Evolutionary conservation across 805 yeast species (phyloP), one percentile per base, ranked within the genome.

Genomic region (Nakazawaea holstii): DNA sequence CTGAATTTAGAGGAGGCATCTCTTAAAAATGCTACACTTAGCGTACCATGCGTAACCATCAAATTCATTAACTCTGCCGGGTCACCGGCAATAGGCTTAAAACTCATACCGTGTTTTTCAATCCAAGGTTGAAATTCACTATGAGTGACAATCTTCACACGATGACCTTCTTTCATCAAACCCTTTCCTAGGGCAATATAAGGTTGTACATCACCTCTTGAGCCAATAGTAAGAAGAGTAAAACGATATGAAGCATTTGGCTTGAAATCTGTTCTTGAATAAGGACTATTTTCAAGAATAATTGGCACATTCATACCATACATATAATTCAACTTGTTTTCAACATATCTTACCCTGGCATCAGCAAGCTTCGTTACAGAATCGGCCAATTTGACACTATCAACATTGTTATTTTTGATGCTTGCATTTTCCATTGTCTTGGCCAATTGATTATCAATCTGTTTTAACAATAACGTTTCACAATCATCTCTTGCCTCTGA

Each of bases 141-240:
- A 63, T 92, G 98, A 0, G 97, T 86, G 0, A 92, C 95, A 49
- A 92, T 91, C 27, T 81, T 80, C 1, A 88, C 95, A 15, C 65
- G 64, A 59, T 92, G 97, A 0, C 97, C 97, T 55, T 92, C 97
- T 24, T 68, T 70, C 41, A 79, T 64, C 38, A 92, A 69, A 0
- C 91, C 96, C 54, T 81, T 80, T 0, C 88, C 94, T n/a, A 92
- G 66, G 0, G 97, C 92, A 54, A 92, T 85, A 61, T 90, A 92
- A 0, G 98, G 98, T 65, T 92, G 98, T 6, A 92, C 97, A 65
- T 92, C 98, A 31, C 98, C 98, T 49, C 98, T 74, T 0, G 97
- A 89, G 0, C 98, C 98, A 56, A 92, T 92, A 0, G 97, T 92
- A 49, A 92, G 65, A 41, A 89, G 67, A 0, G 86, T 82, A 57